phyloP scores from a whole-genome alignment of 768 basidiomycete species.

The Clitopilus hobsonii region DNA sequence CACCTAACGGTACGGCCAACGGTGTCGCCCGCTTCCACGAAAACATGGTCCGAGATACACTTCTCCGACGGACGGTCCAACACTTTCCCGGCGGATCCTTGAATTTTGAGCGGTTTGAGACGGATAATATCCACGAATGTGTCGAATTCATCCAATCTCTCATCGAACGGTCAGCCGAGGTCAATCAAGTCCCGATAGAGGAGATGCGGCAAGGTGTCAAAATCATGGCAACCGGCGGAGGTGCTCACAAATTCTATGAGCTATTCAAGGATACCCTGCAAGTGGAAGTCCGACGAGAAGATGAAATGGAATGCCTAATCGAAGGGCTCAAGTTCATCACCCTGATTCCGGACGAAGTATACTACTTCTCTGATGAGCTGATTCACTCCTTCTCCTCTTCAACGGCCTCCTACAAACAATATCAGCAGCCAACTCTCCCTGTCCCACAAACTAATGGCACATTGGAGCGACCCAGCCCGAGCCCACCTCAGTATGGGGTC shows the following conservation, averaged over 20 bases:
- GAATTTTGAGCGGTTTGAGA: slow-evolving; percentile 97
- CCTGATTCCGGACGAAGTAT: slow-evolving; percentile 94
- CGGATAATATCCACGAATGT: slow-evolving; percentile 78
- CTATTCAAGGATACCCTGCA: slow-evolving; percentile 67
- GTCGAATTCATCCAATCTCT: slow-evolving; percentile 84
- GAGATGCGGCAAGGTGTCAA: slow-evolving; percentile 92
- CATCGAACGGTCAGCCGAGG: slow-evolving; percentile 78
- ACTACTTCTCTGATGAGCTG: slow-evolving; percentile 97
- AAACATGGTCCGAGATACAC: slow-evolving; percentile 52
- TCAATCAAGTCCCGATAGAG: slow-evolving; percentile 83
- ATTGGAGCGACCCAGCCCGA: slow-evolving; percentile 83
- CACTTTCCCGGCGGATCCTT: slow-evolving; percentile 95
- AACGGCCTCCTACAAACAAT: slow-evolving; percentile 9
- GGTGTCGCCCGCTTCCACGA: slow-evolving; percentile 33
- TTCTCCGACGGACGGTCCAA: slow-evolving; percentile 66
- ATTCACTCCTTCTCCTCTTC: slow-evolving; percentile 54
- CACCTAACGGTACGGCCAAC: slow-evolving; percentile 28
- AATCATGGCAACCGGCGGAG: slow-evolving; percentile 97
- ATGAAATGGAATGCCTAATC: slow-evolving; percentile 99
- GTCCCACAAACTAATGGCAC: slow-evolving; percentile 4
- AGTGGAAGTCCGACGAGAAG: slow-evolving; percentile 86
- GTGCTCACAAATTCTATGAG: slow-evolving; percentile 92
- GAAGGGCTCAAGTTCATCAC: slow-evolving; percentile 95
- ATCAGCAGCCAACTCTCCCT: slow-evolving; percentile 7
- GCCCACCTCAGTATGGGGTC: slow-evolving; percentile 85